Conservation (phyloP, 2,329 filamentous ascomycete genomes). For the Phyllosticta citriasiana region DNA sequence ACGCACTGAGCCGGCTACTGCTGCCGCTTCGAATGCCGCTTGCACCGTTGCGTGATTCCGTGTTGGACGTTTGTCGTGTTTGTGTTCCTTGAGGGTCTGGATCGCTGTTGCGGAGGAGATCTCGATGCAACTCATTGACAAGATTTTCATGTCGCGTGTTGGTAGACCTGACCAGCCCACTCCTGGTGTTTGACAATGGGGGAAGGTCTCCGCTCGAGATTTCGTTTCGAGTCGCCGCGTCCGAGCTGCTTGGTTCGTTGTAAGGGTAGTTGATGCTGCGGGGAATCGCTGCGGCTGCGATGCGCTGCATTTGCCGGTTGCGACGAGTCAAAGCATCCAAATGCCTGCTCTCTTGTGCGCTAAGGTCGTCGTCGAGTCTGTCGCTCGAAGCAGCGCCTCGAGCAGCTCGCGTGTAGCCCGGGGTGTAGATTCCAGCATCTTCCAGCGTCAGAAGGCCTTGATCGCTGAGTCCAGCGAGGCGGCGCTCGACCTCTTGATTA, state of each 20-base stretch:
- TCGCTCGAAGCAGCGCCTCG: neutral
- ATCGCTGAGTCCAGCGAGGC: neutral
- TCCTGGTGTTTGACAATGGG: neutral
- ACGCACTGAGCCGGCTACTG: neutral
- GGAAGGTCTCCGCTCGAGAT: constrained; percentile 1
- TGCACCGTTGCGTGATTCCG: neutral
- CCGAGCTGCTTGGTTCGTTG: neutral
- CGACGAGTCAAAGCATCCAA: constrained; percentile 36
- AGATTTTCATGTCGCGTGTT: neutral
- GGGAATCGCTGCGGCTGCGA: constrained; percentile 22
- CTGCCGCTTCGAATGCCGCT: neutral
- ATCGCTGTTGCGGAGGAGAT: neutral
- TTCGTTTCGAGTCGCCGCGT: neutral
- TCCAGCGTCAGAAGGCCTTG: neutral
- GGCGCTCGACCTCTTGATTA: neutral
- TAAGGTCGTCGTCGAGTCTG: constrained; percentile 30
- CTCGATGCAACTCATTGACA: neutral
- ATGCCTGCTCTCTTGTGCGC: constrained; percentile 35
- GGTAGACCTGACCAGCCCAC: neutral
- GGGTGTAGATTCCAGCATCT: neutral
- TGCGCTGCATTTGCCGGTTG: constrained; percentile 23
- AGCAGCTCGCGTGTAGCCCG: neutral
- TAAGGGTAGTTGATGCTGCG: constrained; percentile 33
- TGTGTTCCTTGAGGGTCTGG: neutral
- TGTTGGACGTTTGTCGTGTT: neutral